A percentile compares a stretch with the other conserved stretches of the same genome.
phyloP scores from a whole-genome alignment of 805 yeast species.

The Candida berthetii region DNA sequence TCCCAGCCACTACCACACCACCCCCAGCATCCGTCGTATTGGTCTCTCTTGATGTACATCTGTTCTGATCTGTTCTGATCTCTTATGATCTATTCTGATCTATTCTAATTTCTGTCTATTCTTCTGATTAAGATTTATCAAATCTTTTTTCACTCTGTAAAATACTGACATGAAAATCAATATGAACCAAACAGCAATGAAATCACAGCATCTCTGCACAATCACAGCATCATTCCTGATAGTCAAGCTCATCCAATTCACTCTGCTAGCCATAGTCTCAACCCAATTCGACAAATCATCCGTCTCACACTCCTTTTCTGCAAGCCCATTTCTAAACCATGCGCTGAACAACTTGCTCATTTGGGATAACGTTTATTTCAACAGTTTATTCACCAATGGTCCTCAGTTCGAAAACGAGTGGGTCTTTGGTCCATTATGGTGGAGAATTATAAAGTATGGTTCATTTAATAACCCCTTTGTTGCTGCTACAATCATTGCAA shows the following conservation, averaged over 20 bases:
- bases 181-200: no score
- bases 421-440: conserved; percentile 84
- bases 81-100: no score
- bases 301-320: background rate
- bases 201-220: no score
- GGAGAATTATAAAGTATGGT: conserved; percentile 32
- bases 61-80: background rate
- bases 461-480: conserved; percentile 26
- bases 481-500: conserved; percentile 43
- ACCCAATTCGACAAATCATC: background rate
- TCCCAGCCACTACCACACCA: conserved; percentile 7
- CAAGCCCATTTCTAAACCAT: background rate
- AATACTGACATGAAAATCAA: no score
- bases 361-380: conserved; percentile 86
- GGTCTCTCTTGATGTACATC: background rate
- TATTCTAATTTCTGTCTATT: no score
- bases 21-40: conserved; percentile 8
- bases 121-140: no score
- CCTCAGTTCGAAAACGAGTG: conserved; percentile 79
- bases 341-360: conserved; percentile 49
- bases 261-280: background rate
- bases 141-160: no score
- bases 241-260: background rate
- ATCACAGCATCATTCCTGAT: background rate
- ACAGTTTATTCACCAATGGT: conserved; percentile 42